Evolutionary conservation across 768 basidiomycete genomes (phyloP).

Genomic region (Astraeus odoratus): DNA sequence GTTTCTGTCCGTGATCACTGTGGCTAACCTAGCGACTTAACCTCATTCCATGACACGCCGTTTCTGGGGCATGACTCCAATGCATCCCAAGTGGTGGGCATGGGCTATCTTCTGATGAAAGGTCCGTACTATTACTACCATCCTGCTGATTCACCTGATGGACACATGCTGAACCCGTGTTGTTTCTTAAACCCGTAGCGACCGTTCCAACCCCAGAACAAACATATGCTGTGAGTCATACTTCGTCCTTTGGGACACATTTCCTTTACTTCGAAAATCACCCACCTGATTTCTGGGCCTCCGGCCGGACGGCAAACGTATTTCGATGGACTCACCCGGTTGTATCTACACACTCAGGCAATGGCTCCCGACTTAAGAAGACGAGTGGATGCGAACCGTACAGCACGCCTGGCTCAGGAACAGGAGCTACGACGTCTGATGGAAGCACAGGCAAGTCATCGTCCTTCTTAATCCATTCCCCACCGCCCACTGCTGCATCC

Average conservation of each 20-base stretch:
- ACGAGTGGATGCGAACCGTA: slow-evolving; percentile 55
- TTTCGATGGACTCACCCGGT: neutral
- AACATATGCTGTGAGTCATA: slow-evolving; percentile 26
- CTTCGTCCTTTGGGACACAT: neutral
- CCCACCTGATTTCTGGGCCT: neutral
- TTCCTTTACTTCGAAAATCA: neutral
- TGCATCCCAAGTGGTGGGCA: slow-evolving; percentile 39
- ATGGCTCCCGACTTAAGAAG: slow-evolving; percentile 60
- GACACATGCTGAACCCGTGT: neutral
- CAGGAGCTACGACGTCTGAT: slow-evolving; percentile 45
- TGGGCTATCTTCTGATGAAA: slow-evolving; percentile 56
- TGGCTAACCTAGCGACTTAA: neutral
- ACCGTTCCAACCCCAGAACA: slow-evolving; percentile 32
- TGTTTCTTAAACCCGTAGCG: slow-evolving; percentile 20
- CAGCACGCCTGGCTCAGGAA: slow-evolving; percentile 47
- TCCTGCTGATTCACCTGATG: neutral
- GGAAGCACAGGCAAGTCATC: slow-evolving; percentile 42
- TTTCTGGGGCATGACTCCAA: neutral
- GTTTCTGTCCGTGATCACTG: neutral
- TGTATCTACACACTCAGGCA: slow-evolving; percentile 30
- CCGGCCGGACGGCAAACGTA: neutral
- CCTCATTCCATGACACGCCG: neutral
- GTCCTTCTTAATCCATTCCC: slow-evolving; percentile 1
- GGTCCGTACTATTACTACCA: slow-evolving; percentile 30
- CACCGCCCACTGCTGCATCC: neutral